Base-by-base conservation (phyloP, 164 flowering plant genomes). In the Pachysandra terminalis region DNA sequence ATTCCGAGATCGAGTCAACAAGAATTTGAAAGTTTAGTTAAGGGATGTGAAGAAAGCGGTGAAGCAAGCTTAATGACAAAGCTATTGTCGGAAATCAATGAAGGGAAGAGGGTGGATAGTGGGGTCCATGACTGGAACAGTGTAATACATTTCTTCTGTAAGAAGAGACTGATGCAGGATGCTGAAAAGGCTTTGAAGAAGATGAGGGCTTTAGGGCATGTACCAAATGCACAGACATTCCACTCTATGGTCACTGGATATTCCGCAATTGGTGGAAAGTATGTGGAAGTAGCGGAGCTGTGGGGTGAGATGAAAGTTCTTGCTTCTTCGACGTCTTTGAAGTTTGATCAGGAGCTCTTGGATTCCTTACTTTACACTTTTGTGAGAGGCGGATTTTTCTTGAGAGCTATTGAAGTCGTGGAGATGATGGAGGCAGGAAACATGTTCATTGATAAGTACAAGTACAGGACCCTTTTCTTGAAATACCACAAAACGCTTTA, bases 51-150 rank as follows among this genome's bases (percentile, higher is more conserved):
- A 12, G 82, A 68, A 48, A 74, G 80, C 48, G 75, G 83, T 49
- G 88, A 87, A 61, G 85, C 88, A 10, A 83, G 85, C 51, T 63
- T 86, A 69, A 93, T 89, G 97, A 73, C 80, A 28, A 89, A 86
- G 75, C 93, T 96, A 26, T 81, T 96, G 82, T 78, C 72, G 60
- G 98, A 93, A 81, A 91, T 95, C 63, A 84, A 85, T 68, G 93
- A 90, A 60, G 97, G 87, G 40, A 89, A 90, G 74, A 82, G 59
- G 56, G 70, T 65, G 57, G 93, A 96, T 64, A 76, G 78, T 66
- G 98, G 96, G 4, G 90, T 96, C 67, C 94, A 96, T 68, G 95
- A 96, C 56, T 96, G 99, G 99, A 96, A 96, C 71, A 85, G 79
- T 65, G 93, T 90, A 56, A 91, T 96, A 72, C 92, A 96, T 76